Conservation (phyloP, 140 eudicot species). For the Flaveria floridana region DNA sequence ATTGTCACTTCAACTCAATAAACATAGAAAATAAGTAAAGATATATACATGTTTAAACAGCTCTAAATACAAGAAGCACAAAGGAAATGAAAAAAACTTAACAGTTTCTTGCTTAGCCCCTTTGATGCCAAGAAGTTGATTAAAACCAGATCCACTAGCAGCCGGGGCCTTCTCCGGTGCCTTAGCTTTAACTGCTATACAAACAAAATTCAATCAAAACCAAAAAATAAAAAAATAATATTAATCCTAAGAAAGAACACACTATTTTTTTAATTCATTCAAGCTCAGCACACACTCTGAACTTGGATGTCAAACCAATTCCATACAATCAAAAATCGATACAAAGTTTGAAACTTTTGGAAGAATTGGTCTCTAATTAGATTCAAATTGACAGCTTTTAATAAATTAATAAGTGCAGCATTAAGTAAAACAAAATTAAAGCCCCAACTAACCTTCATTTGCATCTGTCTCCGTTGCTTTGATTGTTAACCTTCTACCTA, state of each 20-base stretch:
- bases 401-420: not conserved
- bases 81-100: conserved; percentile 26
- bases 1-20: not conserved
- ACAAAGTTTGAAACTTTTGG: not conserved
- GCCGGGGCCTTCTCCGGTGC: conserved; percentile 86
- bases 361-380: not conserved
- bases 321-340: too few species aligned
- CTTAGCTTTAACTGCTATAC: conserved; percentile 61
- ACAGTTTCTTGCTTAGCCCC: conserved; percentile 96
- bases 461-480: conserved; percentile 91
- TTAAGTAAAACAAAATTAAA: conserved; percentile 11
- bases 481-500: conserved; percentile 57
- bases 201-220: conserved; percentile 6
- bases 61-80: conserved; percentile 10
- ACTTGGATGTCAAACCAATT: too few species aligned
- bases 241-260: too few species aligned
- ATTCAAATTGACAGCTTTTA: not conserved
- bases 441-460: conserved; percentile 54
- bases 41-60: not conserved
- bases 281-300: too few species aligned
- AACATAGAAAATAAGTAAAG: conserved; percentile 9
- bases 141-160: conserved; percentile 72
- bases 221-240: not conserved
- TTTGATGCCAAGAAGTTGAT: conserved; percentile 94
- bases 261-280: too few species aligned